Conservation (phyloP, 257 asterid species). For the Nemophila menziesii region DNA sequence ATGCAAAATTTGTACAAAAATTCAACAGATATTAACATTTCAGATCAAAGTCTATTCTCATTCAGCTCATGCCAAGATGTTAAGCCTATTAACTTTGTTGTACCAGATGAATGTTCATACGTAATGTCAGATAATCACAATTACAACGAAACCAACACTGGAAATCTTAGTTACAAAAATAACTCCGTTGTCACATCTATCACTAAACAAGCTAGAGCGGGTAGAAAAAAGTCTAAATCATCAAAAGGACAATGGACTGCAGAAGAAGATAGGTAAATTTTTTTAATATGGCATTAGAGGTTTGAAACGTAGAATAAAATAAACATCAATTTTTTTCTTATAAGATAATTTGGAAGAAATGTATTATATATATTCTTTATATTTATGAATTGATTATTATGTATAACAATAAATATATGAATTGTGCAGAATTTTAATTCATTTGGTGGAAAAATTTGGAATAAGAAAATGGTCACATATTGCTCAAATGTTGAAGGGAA, state of each 20-base stretch:
- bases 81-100: slow-evolving; percentile 21
- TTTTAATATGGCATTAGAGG: too few species aligned
- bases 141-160: slow-evolving; percentile 9
- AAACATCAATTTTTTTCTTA: too few species aligned
- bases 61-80: not conserved
- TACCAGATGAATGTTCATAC: slow-evolving; percentile 52
- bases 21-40: slow-evolving; percentile 19
- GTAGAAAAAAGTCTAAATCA: slow-evolving; percentile 30
- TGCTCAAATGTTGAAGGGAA: slow-evolving; percentile 60
- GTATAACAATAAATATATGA: too few species aligned
- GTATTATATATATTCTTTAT: not conserved
- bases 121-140: slow-evolving; percentile 27
- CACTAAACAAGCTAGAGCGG: slow-evolving; percentile 17
- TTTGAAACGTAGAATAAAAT: too few species aligned
- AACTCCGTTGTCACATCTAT: slow-evolving; percentile 11
- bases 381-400: not conserved
- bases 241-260: slow-evolving; percentile 86
- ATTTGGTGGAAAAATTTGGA: slow-evolving; percentile 65
- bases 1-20: slow-evolving; percentile 16
- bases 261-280: slow-evolving; percentile 60
- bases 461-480: slow-evolving; percentile 76
- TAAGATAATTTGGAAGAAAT: too few species aligned
- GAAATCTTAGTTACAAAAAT: slow-evolving; percentile 8
- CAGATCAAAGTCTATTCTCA: not conserved
- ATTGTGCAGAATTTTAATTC: slow-evolving; percentile 38